phyloP scores from a whole-genome alignment of 352 stramenopile species.

The Phytophthora pistaciae region DNA sequence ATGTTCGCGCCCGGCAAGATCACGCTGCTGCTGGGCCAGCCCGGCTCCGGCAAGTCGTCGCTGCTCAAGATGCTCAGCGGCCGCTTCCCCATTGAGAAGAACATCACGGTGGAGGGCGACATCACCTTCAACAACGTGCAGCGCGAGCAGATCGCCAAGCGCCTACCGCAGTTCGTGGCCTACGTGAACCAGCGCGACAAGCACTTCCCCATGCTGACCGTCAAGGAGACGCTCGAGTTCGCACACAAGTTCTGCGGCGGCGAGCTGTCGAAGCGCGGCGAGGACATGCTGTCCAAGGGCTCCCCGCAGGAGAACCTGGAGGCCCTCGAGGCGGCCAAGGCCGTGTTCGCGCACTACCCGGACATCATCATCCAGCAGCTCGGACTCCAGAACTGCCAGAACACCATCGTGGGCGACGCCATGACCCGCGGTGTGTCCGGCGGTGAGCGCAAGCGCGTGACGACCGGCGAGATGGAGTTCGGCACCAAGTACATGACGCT shows the following conservation, averaged over 20 bases:
- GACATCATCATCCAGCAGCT: slow-evolving; percentile 30
- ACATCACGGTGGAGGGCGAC: slow-evolving; percentile 45
- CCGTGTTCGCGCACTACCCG: slow-evolving; percentile 20
- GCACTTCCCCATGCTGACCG: slow-evolving; percentile 58
- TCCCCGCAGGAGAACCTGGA: slow-evolving; percentile 16
- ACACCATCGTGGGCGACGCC: slow-evolving; percentile 70
- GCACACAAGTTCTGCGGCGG: slow-evolving; percentile 46
- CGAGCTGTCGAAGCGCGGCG: slow-evolving; percentile 22
- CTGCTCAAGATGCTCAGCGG: slow-evolving; percentile 57
- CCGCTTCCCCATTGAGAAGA: slow-evolving; percentile 44
- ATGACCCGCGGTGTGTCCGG: slow-evolving; percentile 70
- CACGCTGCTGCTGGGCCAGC: slow-evolving; percentile 48
- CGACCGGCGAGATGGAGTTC: slow-evolving; percentile 85
- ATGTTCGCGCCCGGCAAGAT: slow-evolving; percentile 46
- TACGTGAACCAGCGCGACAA: slow-evolving; percentile 63
- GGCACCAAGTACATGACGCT: slow-evolving; percentile 70
- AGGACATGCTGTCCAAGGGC: slow-evolving; percentile 22
- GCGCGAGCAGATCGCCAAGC: slow-evolving; percentile 34
- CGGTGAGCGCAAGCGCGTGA: slow-evolving; percentile 73
- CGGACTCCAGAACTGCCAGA: slow-evolving; percentile 43
- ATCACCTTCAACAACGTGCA: slow-evolving; percentile 50
- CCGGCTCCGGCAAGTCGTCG: slow-evolving; percentile 47
- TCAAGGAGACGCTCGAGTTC: slow-evolving; percentile 65
- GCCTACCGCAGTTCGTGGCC: slow-evolving; percentile 50
- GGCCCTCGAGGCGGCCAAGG: slow-evolving; percentile 10